Evolutionary conservation across 768 basidiomycete species (phyloP).

Genomic region (Lentinula guzmanii): DNA sequence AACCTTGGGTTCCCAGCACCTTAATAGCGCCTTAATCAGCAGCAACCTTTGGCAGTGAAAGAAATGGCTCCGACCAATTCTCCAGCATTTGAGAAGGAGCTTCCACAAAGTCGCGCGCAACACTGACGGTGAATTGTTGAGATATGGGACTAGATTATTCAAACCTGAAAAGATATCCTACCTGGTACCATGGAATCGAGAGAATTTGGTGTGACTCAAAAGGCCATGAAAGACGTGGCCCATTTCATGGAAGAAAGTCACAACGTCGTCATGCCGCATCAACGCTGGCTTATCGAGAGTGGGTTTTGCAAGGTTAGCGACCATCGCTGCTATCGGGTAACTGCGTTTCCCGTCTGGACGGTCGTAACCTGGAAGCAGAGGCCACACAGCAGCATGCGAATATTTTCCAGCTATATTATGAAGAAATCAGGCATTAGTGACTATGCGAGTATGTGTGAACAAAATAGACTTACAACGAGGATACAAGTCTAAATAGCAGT

Average conservation of each 20-base stretch:
- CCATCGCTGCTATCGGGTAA: constrained; percentile 81
- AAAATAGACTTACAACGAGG: constrained; percentile 52
- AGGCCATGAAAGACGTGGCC: constrained; percentile 70
- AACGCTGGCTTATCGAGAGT: constrained; percentile 76
- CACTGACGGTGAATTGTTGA: constrained; percentile 24
- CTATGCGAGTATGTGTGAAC: not conserved
- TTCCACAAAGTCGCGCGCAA: constrained; percentile 81
- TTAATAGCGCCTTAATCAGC: constrained; percentile 10
- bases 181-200: constrained; percentile 80
- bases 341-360: constrained; percentile 48
- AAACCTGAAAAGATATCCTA: constrained; percentile 13
- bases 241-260: constrained; percentile 93
- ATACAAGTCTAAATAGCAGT: constrained; percentile 86
- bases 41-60: not conserved
- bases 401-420: constrained; percentile 59
- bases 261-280: constrained; percentile 84
- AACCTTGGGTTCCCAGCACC: constrained; percentile 81
- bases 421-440: not conserved
- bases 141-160: not conserved
- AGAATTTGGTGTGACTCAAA: constrained; percentile 62
- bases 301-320: constrained; percentile 85
- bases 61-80: constrained; percentile 53
- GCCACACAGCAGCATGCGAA: constrained; percentile 85
- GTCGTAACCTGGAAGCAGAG: constrained; percentile 61
- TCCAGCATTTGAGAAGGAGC: constrained; percentile 92